phyloP scores from a whole-genome alignment of 805 yeast genomes.

The Starmerella stellata region DNA sequence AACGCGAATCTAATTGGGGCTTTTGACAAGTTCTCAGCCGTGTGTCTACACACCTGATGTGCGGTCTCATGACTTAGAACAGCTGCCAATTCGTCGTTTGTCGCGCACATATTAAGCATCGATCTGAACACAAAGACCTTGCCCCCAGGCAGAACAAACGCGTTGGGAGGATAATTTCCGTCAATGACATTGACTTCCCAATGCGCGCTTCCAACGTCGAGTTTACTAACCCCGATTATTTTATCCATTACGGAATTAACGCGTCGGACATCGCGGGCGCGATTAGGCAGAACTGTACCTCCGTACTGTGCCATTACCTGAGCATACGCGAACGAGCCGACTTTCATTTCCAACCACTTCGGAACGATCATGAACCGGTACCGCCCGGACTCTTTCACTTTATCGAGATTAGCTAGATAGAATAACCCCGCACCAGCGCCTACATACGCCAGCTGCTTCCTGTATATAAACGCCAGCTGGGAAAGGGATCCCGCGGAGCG shows the following conservation, averaged over 20 bases:
- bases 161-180: conserved; percentile 70
- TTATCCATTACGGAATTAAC: conserved; percentile 47
- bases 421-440: conserved; percentile 23
- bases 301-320: conserved; percentile 41
- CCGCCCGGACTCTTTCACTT: conserved; percentile 68
- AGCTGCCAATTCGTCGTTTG: conserved; percentile 89
- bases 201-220: conserved; percentile 2
- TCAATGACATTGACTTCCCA: conserved; percentile 77
- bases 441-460: conserved; percentile 13
- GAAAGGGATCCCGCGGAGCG: neutral
- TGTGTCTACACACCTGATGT: conserved; percentile 84
- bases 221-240: conserved; percentile 32
- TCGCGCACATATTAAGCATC: conserved; percentile 56
- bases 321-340: conserved; percentile 48
- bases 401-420: conserved; percentile 41
- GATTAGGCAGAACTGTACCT: conserved; percentile 37
- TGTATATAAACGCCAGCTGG: neutral
- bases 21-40: conserved; percentile 62
- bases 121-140: conserved; percentile 77
- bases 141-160: conserved; percentile 91
- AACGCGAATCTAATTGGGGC: conserved; percentile 51
- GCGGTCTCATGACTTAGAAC: conserved; percentile 86
- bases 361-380: conserved; percentile 55
- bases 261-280: conserved; percentile 39
- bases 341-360: conserved; percentile 38